Percentiles rank a stretch among this genome's conserved stretches.
These are phyloP conservation scores for Chlamydomonas sphaeroides DNA, from an alignment of 139 green algal genomes.

Conservation along the genomic window DNA sequence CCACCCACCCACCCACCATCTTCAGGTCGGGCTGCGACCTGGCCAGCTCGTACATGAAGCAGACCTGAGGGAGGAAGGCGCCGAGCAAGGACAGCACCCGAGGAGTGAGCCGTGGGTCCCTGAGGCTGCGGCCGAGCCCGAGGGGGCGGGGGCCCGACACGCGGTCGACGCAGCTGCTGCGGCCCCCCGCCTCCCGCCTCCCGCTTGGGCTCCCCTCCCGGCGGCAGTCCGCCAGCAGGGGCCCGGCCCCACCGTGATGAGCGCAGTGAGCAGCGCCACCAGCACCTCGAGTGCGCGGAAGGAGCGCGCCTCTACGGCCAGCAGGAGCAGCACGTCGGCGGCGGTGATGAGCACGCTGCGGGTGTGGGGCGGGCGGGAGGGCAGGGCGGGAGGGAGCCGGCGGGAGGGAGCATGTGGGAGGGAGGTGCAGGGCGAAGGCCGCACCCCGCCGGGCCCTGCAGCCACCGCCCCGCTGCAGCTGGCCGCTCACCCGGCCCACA, in stretches of 20 bases:
- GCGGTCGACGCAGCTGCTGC: background rate
- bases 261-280: conserved; percentile 14
- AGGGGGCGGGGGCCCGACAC: background rate
- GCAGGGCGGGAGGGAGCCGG: no score
- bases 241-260: conserved; percentile 27
- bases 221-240: no score
- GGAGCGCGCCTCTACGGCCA: conserved; percentile 36
- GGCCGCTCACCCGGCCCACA: conserved; percentile 43
- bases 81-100: no score
- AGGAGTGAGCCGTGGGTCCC: no score
- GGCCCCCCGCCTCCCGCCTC: background rate
- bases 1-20: background rate
- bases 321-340: conserved; percentile 54
- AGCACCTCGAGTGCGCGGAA: conserved; percentile 59
- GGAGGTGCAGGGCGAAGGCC: no score
- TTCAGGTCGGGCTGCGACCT: conserved; percentile 56
- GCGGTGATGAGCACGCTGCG: conserved; percentile 56
- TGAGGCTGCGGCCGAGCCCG: no score
- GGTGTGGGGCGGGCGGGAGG: no score
- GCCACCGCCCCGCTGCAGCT: no score
- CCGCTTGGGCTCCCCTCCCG: no score
- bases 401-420: no score
- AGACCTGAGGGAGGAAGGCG: background rate
- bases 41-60: conserved; percentile 67
- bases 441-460: no score